Base-by-base conservation (phyloP, 1,284 basidiomycete genomes). In the Filobasidium uniguttulatum region DNA sequence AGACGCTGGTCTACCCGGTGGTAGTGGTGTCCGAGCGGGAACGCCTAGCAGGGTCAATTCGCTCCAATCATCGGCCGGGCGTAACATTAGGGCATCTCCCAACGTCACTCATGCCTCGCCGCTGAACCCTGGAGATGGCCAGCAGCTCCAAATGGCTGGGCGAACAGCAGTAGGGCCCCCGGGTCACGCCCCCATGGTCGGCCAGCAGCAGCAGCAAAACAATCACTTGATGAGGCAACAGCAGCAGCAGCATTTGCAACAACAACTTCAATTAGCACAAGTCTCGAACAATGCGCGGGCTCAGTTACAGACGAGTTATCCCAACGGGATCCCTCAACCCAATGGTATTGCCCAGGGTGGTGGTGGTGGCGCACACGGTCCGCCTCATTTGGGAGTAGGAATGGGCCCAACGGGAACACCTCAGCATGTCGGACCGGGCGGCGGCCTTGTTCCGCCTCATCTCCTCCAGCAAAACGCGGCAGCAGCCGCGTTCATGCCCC, bases 21-120 rank as follows among this genome's bases (percentile, higher is more conserved):
- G 41, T 15, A n/a, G n/a, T n/a, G n/a, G n/a, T n/a, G n/a, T n/a
- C n/a, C 49, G 53, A 5, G 49, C 38, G 5, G 46, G 49, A 10
- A 54, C 53, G 4, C 53, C 53, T 5, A 46, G 30, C 20, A 44
- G 53, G 7, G 43, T 54, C 12, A 46, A 37, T 5, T 48, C 49
- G 9, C 29, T 54, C 46, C 53, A 37, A 31, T 17, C 20, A 48
- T 38, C 46, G 47, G 50, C 22, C 22, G 46, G 7, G 12, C 45
- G 40, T 3, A 10, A 23, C 15, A 19, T 43, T n/a, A 23, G 40
- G 2, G 40, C 15, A 5, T 43, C 40, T 26, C 40, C 40, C 3
- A 43, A 43, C 17, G 40, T 43, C 23, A 4, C 26, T 26, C 12
- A 43, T 29, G 40, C 40, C 14, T 8, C 40, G 3, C 4, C 26